Evolutionary conservation across 768 basidiomycete species (phyloP).

Genomic region (Leccinum longicurvipes): DNA sequence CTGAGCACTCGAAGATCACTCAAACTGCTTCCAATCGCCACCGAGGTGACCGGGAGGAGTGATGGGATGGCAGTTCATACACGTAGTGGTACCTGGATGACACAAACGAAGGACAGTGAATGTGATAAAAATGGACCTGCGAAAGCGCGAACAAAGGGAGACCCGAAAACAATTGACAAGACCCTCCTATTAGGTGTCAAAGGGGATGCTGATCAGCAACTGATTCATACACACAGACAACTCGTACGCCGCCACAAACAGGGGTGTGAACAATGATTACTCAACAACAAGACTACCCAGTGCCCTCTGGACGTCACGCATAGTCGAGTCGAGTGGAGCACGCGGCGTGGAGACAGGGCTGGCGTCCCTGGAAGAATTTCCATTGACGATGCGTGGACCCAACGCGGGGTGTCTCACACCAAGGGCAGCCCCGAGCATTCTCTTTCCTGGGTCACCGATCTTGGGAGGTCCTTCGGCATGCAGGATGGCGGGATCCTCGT

Average conservation of each 20-base stretch:
- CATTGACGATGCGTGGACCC: constrained; percentile 53
- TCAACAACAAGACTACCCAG: constrained; percentile 78
- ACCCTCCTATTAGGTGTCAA: constrained; percentile 13
- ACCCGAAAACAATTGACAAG: constrained; percentile 19
- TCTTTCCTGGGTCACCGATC: constrained; percentile 85
- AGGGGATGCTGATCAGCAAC: constrained; percentile 19
- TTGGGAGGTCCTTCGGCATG: constrained; percentile 56
- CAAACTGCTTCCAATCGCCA: neutral
- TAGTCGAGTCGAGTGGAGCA: constrained; percentile 50
- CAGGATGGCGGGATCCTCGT: constrained; percentile 67
- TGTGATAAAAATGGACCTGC: constrained; percentile 16
- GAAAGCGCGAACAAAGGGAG: constrained; percentile 5
- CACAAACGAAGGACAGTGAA: constrained; percentile 29
- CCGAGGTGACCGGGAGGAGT: constrained; percentile 1
- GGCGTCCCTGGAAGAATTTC: constrained; percentile 36
- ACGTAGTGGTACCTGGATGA: constrained; percentile 24
- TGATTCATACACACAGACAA: constrained; percentile 14
- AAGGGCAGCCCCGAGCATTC: constrained; percentile 84
- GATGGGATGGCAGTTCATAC: constrained; percentile 20
- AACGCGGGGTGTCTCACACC: constrained; percentile 80
- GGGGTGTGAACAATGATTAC: constrained; percentile 35
- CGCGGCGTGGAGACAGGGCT: constrained; percentile 22
- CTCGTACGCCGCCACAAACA: constrained; percentile 17
- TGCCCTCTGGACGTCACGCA: constrained; percentile 69
- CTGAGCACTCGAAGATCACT: neutral